Evolutionary conservation across 345 rosid species (phyloP), one percentile per base, ranked within the genome.

Genomic region (Salix caprea): DNA sequence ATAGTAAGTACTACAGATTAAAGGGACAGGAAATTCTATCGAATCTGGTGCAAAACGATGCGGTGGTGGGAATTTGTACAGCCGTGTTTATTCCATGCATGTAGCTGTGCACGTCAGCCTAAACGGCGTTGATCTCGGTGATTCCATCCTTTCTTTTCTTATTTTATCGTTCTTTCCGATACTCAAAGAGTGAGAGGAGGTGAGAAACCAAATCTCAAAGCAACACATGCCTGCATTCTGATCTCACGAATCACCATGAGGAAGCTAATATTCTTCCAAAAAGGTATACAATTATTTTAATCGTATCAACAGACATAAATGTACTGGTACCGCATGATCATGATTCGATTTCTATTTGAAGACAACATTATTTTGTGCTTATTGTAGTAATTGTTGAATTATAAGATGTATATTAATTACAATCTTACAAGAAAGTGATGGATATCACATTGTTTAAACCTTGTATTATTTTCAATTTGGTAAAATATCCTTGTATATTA

Each of bases 51-150:
- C 87, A 26, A 75, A 79, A 76, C 84, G 81, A 67, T 65, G n/a
- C 12, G 44, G 32, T n/a, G 30, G 62, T 11, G 5, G 4, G 16
- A 28, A 26, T 74, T 40, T 16, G 39, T 21, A 18, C 32, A 65
- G 24, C 26, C 65, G n/a, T 74, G 69, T 46, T 36, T 52, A 66
- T 74, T 24, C 71, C 71, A 70, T 62, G 72, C 18, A 73, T 78
- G 73, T 78, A 62, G 76, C 21, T 18, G 64, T 28, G 77, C 81
- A 67, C 81, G 77, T 73, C 77, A 86, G 90, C 87, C 91, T 78
- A 90, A 86, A 89, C 91, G 91, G 88, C 92, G 90, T 78, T 84
- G 83, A 89, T 87, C 85, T 80, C 90, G 92, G 91, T 83, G 92
- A 89, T 89, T 89, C 90, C 90, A 85, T 79, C 46, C 84, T 79